Evolutionary conservation across 2,329 filamentous ascomycete genomes (phyloP).

Genomic region (Helicocarpus griseus): DNA sequence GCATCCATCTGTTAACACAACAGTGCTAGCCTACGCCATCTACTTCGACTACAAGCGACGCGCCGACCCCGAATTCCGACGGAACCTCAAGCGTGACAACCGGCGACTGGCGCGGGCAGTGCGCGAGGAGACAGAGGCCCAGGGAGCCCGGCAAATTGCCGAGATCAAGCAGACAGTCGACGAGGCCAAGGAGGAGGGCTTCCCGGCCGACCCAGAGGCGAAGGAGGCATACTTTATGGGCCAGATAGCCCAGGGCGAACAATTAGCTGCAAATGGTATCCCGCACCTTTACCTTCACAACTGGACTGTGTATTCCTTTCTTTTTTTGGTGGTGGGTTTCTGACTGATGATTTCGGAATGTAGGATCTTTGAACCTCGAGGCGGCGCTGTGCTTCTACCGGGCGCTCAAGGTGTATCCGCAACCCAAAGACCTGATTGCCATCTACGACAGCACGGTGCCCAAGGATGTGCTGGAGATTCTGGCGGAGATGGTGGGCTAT

Average conservation of each 20-base stretch:
- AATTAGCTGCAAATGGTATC: constrained; percentile 57
- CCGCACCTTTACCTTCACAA: constrained; percentile 11
- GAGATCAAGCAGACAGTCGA: constrained; percentile 66
- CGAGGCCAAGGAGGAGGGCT: constrained; percentile 80
- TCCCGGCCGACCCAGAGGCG: constrained; percentile 82
- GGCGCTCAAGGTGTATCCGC: constrained; percentile 95
- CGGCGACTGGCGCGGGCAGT: constrained; percentile 36
- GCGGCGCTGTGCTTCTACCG: constrained; percentile 95
- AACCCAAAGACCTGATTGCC: constrained; percentile 80
- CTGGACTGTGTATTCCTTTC: no score
- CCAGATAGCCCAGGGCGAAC: constrained; percentile 82
- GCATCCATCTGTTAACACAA: no score
- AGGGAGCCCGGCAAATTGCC: constrained; percentile 44
- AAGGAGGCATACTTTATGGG: constrained; percentile 95
- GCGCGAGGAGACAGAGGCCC: constrained; percentile 39
- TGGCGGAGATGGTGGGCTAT: constrained; percentile 95
- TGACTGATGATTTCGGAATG: background rate
- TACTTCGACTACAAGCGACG: constrained; percentile 60
- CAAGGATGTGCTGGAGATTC: constrained; percentile 91
- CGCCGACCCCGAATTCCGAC: constrained; percentile 54
- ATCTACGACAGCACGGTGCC: constrained; percentile 99
- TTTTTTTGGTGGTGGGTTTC: no score
- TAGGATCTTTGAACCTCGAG: constrained; percentile 50
- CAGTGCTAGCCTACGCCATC: constrained; percentile 56
- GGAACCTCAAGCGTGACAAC: constrained; percentile 43